A percentile compares a stretch with the other conserved stretches of the same genome.
Evolutionary conservation across 2,329 filamentous ascomycete species (phyloP).

Genomic region (Arthrobotrys pseudoclavata): DNA sequence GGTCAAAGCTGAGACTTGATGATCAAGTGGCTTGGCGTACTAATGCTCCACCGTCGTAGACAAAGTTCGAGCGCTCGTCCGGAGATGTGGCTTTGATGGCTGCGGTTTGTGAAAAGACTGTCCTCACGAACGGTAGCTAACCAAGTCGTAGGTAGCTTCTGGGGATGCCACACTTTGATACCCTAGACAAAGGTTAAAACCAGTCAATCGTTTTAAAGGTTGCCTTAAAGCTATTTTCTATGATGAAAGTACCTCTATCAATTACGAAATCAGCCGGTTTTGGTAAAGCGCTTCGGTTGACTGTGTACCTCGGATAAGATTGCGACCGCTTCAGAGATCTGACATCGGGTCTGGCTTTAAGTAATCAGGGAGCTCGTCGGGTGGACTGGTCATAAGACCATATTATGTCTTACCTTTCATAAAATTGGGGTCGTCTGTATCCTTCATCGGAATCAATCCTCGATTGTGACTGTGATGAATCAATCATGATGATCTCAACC

Average conservation of each 20-base stretch:
- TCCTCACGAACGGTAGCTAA: not conserved
- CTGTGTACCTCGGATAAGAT: constrained; percentile 19
- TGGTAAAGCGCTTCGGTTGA: not conserved
- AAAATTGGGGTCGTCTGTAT: not conserved
- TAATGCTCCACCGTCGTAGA: constrained; percentile 7
- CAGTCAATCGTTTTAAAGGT: constrained; percentile 1
- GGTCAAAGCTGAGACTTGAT: constrained; percentile 6
- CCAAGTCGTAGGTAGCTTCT: too few relatives aligned
- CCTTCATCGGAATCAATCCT: not conserved
- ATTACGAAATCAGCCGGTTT: constrained; percentile 12
- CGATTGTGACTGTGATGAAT: not conserved
- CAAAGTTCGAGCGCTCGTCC: constrained; percentile 2
- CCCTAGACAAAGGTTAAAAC: not conserved
- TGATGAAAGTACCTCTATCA: not conserved
- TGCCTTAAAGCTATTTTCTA: constrained; percentile 18
- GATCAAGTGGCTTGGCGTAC: constrained; percentile 7
- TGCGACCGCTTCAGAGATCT: constrained; percentile 4
- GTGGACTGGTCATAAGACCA: constrained; percentile 22
- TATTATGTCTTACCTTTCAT: not conserved
- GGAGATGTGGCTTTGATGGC: not conserved
- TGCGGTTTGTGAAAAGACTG: not conserved
- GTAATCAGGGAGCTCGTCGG: constrained; percentile 8
- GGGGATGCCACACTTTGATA: constrained; percentile 11
- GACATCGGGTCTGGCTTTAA: not conserved
- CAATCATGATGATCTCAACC: not conserved